Percentiles rank a stretch among this genome's conserved stretches.
phyloP scores from a whole-genome alignment of 1,284 basidiomycete species.

The Tilletia walkeri region DNA sequence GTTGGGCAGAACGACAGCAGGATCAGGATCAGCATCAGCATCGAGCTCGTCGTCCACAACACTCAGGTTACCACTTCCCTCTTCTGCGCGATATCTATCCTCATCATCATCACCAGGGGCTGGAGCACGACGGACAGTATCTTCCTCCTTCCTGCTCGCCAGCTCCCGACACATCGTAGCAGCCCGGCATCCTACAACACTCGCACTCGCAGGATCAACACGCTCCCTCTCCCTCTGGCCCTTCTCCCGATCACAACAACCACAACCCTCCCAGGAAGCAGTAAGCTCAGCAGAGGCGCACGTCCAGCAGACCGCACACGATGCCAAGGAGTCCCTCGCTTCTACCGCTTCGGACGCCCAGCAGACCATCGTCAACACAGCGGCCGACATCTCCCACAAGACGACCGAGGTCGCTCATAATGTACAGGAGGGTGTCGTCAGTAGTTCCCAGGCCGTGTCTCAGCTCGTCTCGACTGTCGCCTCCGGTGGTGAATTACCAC shows the following conservation, averaged over 20 bases:
- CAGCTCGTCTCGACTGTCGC: slow-evolving; percentile 26
- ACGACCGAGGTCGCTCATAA: slow-evolving; percentile 27
- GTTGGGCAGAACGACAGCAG: neutral
- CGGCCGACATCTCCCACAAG: slow-evolving; percentile 16
- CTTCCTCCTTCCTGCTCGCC: too few species aligned
- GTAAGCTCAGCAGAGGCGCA: neutral
- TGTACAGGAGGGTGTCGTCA: neutral
- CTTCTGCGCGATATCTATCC: too few species aligned
- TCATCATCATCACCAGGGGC: too few species aligned
- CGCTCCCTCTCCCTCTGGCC: slow-evolving; percentile 10
- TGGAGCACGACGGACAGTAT: too few species aligned
- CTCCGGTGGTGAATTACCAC: neutral
- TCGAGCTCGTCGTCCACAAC: neutral
- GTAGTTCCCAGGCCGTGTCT: neutral
- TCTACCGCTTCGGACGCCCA: slow-evolving; percentile 11
- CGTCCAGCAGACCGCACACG: neutral
- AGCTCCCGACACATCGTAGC: too few species aligned
- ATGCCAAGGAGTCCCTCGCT: slow-evolving; percentile 14
- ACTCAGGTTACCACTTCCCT: too few species aligned
- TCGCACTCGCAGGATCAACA: neutral
- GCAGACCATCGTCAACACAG: slow-evolving; percentile 21
- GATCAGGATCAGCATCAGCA: neutral
- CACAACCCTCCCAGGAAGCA: neutral
- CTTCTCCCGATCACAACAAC: slow-evolving; percentile 8
- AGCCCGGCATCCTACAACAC: too few species aligned